Evolutionary conservation across 257 asterid species (phyloP), one percentile per base, ranked within the genome.

Genomic region (Fraxinus cuspidata): DNA sequence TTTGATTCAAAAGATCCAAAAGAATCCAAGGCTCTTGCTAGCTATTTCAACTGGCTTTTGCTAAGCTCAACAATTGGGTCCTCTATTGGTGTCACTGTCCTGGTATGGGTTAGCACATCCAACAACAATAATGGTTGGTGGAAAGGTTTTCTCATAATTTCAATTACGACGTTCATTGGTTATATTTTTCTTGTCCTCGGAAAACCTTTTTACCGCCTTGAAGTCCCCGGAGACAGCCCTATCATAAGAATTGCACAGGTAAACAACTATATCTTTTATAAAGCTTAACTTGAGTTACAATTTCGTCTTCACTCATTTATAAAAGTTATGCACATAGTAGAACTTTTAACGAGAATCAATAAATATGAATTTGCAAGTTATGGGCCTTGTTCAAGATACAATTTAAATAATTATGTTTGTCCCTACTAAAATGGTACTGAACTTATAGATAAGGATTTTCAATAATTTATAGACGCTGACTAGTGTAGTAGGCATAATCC

Each of bases 11-110:
- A 86, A 58, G 83, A 88, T 74, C 89, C 96, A 0, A 89, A 86
- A 31, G 90, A 85, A 64, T 89, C 92, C 23, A 91, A 91, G 77
- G 91, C 89, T 3, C 85, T 93, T 0, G 93, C 91, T 0, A 91
- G 90, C 83, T 95, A 93, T 84, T 95, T 95, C 86, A 95, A 95
- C 70, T 93, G 91, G 87, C 85, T 95, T 0, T 58, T 90, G 84
- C 91, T 95, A 2, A 85, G 88, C 85, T 77, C 89, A 5, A 90
- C 85, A 0, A 68, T 63, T 18, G 99, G 98, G 13, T 77, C 90
- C 1, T 64, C 87, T 0, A 8, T 95, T 7, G 99, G 99, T 0
- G 92, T 88, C 3, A 93, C 98, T 0, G 81, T 93, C n/a, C 72
- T 95, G 1, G 99, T 93, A 7, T 92, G 90, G 83, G 85, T 93